Evolutionary conservation across 2,329 filamentous ascomycete species (phyloP), one percentile per base, ranked within the genome.

Genomic region (Xylariaceae sp.): DNA sequence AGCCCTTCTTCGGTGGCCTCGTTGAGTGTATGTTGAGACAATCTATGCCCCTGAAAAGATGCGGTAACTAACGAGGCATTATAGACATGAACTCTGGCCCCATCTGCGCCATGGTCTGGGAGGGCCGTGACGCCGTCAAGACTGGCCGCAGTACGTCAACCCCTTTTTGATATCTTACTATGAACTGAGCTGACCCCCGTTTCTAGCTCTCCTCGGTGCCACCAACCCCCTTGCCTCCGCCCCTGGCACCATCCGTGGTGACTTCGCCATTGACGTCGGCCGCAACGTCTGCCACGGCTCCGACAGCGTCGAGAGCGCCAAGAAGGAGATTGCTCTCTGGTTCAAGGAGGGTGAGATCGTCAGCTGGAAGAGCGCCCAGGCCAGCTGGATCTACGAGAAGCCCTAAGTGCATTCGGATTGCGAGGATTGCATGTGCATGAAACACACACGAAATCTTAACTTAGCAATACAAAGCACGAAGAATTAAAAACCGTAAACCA

Each of bases 281-380:
- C 91, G 93, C 79, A 99, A 99, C 85, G 92, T 97, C 82, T 97
- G 93, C 90, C 94, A 99, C 88, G 94, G 94, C 77, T 97, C 92
- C 79, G 94, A 99, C 86, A 87, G 84, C 76, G 93, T 99, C 80
- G 94, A 99, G 87, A 96, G 86, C 83, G 94, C 94, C 80, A 86
- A 97, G 89, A 97, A 97, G 90, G 94, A 99, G 85, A 99, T 99
- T 76, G 88, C 88, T 74, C 88, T 97, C 76, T 99, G 94, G 94
- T 99, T 99, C 89, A 87, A 89, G 80, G 82, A 89, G 70, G 87
- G 86, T 70, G 94, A 97, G 79, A 76, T 96, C 74, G 79, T 91
- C 79, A 83, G 75, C 80, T 97, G 89, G 86, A 93, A 94, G 85
- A 82, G 82, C 70, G 82, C 89, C 76, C 84, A 90, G 81, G 85